Conservation (phyloP, 164 flowering plant genomes). For the Kingdonia uniflora region DNA sequence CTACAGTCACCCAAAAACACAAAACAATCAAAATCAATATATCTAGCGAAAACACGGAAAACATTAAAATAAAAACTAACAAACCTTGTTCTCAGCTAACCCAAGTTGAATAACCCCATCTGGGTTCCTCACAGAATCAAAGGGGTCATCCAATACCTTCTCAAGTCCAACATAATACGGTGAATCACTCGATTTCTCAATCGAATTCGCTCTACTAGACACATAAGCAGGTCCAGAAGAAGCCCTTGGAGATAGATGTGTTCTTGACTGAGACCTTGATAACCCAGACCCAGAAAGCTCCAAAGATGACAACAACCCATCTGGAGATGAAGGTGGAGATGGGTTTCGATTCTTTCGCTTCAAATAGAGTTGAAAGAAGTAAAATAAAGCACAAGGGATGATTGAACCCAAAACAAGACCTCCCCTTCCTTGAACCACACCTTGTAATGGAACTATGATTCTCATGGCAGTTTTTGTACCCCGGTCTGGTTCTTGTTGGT, state of each 20-base stretch:
- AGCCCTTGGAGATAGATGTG: conserved; percentile 43
- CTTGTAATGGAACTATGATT: conserved; percentile 86
- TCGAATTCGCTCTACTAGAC: conserved; percentile 48
- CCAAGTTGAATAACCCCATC: conserved; percentile 83
- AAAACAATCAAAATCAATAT: background rate
- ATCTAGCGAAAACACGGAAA: conserved; percentile 8
- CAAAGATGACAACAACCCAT: too few relatives aligned
- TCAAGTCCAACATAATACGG: conserved; percentile 43
- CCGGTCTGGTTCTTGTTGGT: conserved; percentile 11
- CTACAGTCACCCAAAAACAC: conserved; percentile 32
- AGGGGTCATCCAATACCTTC: conserved; percentile 47
- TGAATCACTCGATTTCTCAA: conserved; percentile 34
- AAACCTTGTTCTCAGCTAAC: conserved; percentile 65
- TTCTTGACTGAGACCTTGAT: conserved; percentile 38
- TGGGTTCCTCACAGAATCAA: conserved; percentile 48
- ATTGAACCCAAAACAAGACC: conserved; percentile 79
- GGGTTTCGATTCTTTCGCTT: conserved; percentile 32
- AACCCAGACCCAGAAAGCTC: conserved; percentile 20
- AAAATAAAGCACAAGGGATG: conserved; percentile 92
- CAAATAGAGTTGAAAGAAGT: conserved; percentile 72
- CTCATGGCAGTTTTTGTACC: conserved; percentile 63
- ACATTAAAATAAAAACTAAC: background rate
- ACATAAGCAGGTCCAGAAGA: conserved; percentile 40
- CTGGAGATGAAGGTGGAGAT: conserved; percentile 20
- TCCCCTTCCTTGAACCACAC: conserved; percentile 83